Evolutionary conservation across 1,284 basidiomycete genomes (phyloP), one percentile per base, ranked within the genome.

Genomic region (Violaceomyces palustris): DNA sequence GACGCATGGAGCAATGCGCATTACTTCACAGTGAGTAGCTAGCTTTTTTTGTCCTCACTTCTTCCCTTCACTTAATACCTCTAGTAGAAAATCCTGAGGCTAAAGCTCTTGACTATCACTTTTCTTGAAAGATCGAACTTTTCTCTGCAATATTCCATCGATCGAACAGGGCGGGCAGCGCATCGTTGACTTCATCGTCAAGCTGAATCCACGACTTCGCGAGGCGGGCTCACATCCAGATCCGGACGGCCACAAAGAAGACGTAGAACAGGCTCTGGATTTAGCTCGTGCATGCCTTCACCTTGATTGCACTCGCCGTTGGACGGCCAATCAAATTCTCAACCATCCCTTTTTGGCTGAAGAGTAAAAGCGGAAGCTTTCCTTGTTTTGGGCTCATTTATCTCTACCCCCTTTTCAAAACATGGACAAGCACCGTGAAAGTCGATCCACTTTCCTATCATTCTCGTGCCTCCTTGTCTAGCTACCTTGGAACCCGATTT

Each of bases 1-100:
- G 79, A 52, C 80, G 81, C 39, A 89, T 96, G 82, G 92, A 93
- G 72, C 84, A 81, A 64, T 82, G 83, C 31, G 92, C 92, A 0
- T 81, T 86, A 29, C 73, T 97, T 38, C 93, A 99, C 74, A 91
- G 91, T 94, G 67, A 66, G 85, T 44, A 15, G 14, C 3, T 6
- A 19, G 18, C 4, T 19, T n/a, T n/a, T n/a, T n/a, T n/a, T n/a
- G n/a, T n/a, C 17, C 29, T 35, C 28, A 3, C 29, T 15, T 23
- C 17, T 17, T 39, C 8, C 33, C 28, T 39, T n/a, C n/a, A n/a
- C n/a, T n/a, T n/a, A n/a, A n/a, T n/a, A n/a, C n/a, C n/a, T 15
- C 4, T 18, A 4, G 30, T 31, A 29, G 27, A n/a, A 29, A 18
- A 15, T 18, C 4, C 19, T 9, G n/a, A n/a, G n/a, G n/a, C n/a